A percentile compares a stretch with the other conserved stretches of the same genome.
Conservation (phyloP, 495 filamentous ascomycete genomes). For the Hypoxylon fuscum region DNA sequence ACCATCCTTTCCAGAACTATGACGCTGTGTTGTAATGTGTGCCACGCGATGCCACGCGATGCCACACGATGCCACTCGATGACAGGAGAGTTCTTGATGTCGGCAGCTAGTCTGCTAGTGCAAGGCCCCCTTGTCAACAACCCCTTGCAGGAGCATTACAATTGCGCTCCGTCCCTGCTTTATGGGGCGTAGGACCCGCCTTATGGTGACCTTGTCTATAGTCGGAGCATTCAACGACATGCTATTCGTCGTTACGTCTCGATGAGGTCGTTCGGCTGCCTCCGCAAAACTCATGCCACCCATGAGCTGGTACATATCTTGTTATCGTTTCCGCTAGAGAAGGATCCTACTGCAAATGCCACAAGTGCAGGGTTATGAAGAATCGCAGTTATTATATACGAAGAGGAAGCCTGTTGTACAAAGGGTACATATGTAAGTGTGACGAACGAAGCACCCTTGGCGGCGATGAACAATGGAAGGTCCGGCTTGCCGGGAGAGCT, state of each 20-base stretch:
- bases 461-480: constrained; percentile 14
- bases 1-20: constrained; percentile 17
- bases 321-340: not conserved
- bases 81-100: constrained; percentile 12
- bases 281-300: constrained; percentile 12
- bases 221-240: constrained; percentile 9
- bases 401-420: not conserved
- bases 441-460: constrained; percentile 6
- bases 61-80: constrained; percentile 18
- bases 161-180: constrained; percentile 18
- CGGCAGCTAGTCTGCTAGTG: constrained; percentile 13
- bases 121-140: constrained; percentile 1
- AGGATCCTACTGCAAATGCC: not conserved
- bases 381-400: not conserved
- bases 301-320: constrained; percentile 2
- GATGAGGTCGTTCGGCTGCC: constrained; percentile 14
- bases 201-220: constrained; percentile 33
- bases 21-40: constrained; percentile 16
- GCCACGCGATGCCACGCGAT: constrained; percentile 22
- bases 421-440: constrained; percentile 16
- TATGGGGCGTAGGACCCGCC: constrained; percentile 14
- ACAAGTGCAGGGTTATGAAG: constrained; percentile 20
- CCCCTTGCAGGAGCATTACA: constrained; percentile 34
- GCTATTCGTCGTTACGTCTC: constrained; percentile 18
- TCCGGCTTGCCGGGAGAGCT: constrained; percentile 11